These are phyloP conservation scores for Fraxinus sp. DNA, from an alignment of 305 asterid species.

Conservation along the genomic window DNA sequence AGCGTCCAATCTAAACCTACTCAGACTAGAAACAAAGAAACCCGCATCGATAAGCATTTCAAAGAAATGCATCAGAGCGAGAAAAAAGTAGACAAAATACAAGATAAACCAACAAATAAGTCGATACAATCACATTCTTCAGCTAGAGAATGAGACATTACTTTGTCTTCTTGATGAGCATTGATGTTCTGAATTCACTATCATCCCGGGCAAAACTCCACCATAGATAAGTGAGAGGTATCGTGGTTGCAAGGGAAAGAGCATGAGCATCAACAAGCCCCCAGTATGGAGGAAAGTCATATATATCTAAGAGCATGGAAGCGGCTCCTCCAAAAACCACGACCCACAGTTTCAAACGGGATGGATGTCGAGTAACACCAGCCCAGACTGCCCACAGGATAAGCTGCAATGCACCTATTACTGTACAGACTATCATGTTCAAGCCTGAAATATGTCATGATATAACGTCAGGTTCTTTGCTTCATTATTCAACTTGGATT, in stretches of 20 bases:
- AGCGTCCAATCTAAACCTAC: slow-evolving; percentile 16
- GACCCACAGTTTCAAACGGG: slow-evolving; percentile 72
- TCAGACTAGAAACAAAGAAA: slow-evolving; percentile 24
- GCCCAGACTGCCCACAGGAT: slow-evolving; percentile 88
- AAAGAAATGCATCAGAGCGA: slow-evolving; percentile 25
- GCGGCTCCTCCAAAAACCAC: slow-evolving; percentile 68
- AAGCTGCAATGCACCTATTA: slow-evolving; percentile 58
- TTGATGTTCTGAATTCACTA: slow-evolving; percentile 64
- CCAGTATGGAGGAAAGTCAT: slow-evolving; percentile 76
- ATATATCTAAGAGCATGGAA: slow-evolving; percentile 65
- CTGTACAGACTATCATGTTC: slow-evolving; percentile 72
- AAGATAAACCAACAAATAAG: slow-evolving; percentile 6
- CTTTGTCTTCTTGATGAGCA: slow-evolving; percentile 59
- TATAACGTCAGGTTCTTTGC: background rate
- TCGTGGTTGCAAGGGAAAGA: slow-evolving; percentile 77
- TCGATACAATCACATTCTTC: background rate
- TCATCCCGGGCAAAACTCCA: slow-evolving; percentile 91
- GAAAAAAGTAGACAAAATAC: slow-evolving; percentile 21
- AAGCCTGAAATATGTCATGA: slow-evolving; percentile 52
- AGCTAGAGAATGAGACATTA: slow-evolving; percentile 7
- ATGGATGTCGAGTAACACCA: slow-evolving; percentile 57
- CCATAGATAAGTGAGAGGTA: slow-evolving; percentile 77
- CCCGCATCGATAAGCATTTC: slow-evolving; percentile 30
- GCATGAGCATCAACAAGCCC: slow-evolving; percentile 88
- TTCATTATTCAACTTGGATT: background rate